Conservation (phyloP, 225 moss, liverwort and hornwort genomes). For the Lunularia cruciata region DNA sequence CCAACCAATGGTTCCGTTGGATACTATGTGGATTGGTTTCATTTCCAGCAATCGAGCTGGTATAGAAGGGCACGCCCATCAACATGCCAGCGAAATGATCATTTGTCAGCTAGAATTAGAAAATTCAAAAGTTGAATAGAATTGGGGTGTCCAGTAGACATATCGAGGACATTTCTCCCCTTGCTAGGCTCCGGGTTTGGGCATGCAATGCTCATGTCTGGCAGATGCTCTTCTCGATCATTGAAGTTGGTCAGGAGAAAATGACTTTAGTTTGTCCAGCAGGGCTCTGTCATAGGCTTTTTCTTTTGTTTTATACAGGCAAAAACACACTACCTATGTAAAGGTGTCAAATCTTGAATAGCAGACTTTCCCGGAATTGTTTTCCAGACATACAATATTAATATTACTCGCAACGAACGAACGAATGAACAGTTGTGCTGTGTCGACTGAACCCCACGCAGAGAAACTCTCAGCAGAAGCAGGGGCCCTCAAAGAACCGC, state of each 20-base stretch:
- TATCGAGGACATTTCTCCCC: slow-evolving; percentile 4
- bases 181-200: slow-evolving; percentile 14
- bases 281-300: slow-evolving; percentile 1
- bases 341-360: slow-evolving; percentile 2
- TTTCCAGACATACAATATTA: not conserved
- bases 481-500: not conserved
- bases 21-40: not conserved
- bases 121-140: not conserved
- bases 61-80: slow-evolving; percentile 6
- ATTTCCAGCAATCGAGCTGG: not conserved
- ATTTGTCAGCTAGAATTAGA: not conserved
- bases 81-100: slow-evolving; percentile 5
- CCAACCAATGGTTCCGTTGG: slow-evolving; percentile 13
- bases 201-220: slow-evolving; percentile 21
- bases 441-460: not conserved
- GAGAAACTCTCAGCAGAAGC: not conserved
- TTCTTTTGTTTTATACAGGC: slow-evolving; percentile 5
- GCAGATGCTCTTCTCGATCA: slow-evolving; percentile 22
- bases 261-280: slow-evolving; percentile 16
- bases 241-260: slow-evolving; percentile 18
- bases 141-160: slow-evolving; percentile 15
- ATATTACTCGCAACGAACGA: not conserved
- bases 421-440: not conserved
- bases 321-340: not conserved
- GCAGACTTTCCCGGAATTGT: not conserved